Conservation (phyloP, 306 rosid species). For the Senna siamea region DNA sequence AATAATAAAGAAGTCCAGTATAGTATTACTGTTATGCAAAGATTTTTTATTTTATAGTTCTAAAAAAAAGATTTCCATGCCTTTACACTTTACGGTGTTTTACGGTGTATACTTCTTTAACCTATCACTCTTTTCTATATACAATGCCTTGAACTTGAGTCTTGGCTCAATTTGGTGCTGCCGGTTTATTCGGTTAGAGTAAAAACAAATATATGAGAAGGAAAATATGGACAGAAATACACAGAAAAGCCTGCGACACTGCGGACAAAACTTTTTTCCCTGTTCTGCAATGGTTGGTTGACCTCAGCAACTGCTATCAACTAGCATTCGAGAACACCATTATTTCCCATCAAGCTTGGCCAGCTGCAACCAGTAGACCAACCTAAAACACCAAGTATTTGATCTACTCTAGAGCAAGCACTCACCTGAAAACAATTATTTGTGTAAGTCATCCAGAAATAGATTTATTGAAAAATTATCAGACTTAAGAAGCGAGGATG, state of each 20-base stretch:
- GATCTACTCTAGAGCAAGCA: constrained; percentile 70
- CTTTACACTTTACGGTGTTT: constrained; percentile 43
- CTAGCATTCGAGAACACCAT: constrained; percentile 62
- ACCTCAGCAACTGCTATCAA: constrained; percentile 32
- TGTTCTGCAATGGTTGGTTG: no score
- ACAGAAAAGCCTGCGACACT: constrained; percentile 38
- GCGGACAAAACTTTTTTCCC: constrained; percentile 76
- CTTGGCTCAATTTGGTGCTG: constrained; percentile 51
- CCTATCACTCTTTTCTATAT: constrained; percentile 76
- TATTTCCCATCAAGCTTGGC: constrained; percentile 62
- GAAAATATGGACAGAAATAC: constrained; percentile 44
- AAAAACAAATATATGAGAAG: constrained; percentile 57
- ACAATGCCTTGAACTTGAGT: constrained; percentile 64
- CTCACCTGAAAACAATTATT: constrained; percentile 52
- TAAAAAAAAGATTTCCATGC: not conserved
- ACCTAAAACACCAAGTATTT: constrained; percentile 76
- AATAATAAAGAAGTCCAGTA: not conserved
- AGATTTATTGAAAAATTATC: constrained; percentile 9
- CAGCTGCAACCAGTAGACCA: constrained; percentile 98
- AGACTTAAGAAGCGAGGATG: no score
- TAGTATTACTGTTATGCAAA: no score
- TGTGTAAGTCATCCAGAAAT: constrained; percentile 34
- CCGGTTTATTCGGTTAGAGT: constrained; percentile 56
- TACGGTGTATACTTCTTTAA: constrained; percentile 59
- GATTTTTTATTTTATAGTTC: no score